Conservation (phyloP, 306 rosid genomes). For the Macrotyloma uniflorum region DNA sequence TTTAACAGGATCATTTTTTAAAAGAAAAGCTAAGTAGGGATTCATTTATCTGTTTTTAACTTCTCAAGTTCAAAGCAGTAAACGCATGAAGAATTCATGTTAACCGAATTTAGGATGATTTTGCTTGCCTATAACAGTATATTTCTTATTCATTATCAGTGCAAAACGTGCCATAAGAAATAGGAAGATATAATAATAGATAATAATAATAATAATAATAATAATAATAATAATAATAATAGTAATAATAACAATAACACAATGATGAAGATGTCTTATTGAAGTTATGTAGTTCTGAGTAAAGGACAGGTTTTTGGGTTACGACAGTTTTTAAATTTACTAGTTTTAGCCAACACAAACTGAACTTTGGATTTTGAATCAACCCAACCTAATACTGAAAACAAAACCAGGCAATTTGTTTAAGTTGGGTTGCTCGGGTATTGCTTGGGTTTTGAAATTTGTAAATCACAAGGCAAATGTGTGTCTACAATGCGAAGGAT, state of each 20-base stretch:
- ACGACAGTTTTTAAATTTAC: background rate
- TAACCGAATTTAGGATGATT: background rate
- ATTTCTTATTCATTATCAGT: background rate
- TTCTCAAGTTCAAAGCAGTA: background rate
- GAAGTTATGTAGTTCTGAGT: background rate
- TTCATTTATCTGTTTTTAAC: no score
- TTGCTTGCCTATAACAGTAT: background rate
- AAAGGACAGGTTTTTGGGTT: background rate
- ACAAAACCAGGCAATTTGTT: background rate
- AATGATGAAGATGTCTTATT: background rate
- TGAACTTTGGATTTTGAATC: background rate
- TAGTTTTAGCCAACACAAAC: background rate
- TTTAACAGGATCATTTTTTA: background rate
- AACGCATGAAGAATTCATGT: background rate
- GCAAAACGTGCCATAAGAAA: background rate
- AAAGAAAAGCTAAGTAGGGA: background rate
- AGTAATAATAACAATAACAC: background rate
- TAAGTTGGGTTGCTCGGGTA: constrained; percentile 2
- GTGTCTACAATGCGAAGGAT: background rate
- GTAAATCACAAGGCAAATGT: constrained; percentile 4
- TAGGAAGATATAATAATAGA: no score
- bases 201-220: no score
- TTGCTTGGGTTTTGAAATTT: constrained; percentile 16
- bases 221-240: no score
- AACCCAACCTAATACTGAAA: constrained; percentile 17